phyloP scores from a whole-genome alignment of 1,284 basidiomycete species.

The Trichosporon sp. region DNA sequence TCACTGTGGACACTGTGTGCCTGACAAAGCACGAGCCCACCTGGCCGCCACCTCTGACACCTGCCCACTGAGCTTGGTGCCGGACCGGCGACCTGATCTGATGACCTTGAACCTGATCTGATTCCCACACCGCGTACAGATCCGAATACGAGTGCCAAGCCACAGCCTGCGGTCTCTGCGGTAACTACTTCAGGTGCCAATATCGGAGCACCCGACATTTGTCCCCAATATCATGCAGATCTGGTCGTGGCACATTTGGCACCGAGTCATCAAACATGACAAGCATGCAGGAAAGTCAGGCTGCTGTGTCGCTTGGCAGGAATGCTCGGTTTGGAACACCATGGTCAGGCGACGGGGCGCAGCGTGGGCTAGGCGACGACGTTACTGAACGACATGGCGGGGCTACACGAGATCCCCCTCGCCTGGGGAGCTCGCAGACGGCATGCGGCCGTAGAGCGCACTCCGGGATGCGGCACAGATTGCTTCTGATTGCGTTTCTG shows the following conservation, averaged over 20 bases:
- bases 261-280: not conserved
- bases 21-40: not conserved
- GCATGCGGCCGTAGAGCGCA: too few relatives aligned
- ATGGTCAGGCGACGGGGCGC: too few relatives aligned
- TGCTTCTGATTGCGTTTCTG: too few relatives aligned
- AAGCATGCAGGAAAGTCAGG: not conserved
- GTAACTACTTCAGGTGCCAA: not conserved
- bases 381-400: too few relatives aligned
- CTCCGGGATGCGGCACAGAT: too few relatives aligned
- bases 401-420: too few relatives aligned
- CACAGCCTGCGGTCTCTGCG: not conserved
- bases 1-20: not conserved
- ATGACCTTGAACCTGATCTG: not conserved
- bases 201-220: not conserved
- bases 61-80: not conserved
- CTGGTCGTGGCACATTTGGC: not conserved
- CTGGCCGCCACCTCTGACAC: not conserved
- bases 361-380: too few relatives aligned
- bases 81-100: not conserved
- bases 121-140: constrained; percentile 5
- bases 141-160: not conserved
- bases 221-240: not conserved
- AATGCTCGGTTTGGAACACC: not conserved
- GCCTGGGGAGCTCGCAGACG: too few relatives aligned
- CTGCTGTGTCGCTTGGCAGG: not conserved